Base-by-base conservation (phyloP, 2,329 filamentous ascomycete species). In the Fusarium humuli region DNA sequence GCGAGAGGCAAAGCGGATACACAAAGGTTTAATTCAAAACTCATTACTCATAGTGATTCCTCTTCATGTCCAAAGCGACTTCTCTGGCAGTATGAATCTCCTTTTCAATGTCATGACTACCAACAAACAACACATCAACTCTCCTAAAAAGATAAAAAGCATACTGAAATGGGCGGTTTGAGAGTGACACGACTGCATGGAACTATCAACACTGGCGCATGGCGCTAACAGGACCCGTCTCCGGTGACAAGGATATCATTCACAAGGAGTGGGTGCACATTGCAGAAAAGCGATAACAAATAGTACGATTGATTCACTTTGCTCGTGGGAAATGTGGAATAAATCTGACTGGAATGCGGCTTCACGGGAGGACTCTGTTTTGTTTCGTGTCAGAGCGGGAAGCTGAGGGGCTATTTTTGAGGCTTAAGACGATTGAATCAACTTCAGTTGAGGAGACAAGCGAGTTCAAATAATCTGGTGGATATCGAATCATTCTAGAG, bases 341-440 rank as follows among this genome's bases (percentile, higher is more conserved):
- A 41, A 52, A 9, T 14, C 9, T 6, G 49, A 27, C 56, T 49
- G 59, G 59, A 62, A 62, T 61, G 46, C 57, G 59, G 59, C 56
- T 61, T 40, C 49, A 14, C 50, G 45, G 40, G 37, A 32, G 22
- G 25, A 37, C 27, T 29, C 23, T 20, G 61, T 54, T 29, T 56
- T 53, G 49, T 70, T 47, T 70, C 40, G 57, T 70, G 53, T 63
- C 53, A 52, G 56, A 52, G 44, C 66, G 57, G 61, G 49, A 69
- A 70, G 9, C 27, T 44, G 27, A 40, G 27, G 32, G 29, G 20
- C 44, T 30, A 32, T 11, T 44, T 13, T 40, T 37, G 45, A 69
- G 62, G 57, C 67, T 70, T 45, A 27, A 5, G 22, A 5, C 27
- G 18, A 55, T 23, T 70, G 57, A 57, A 32, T 68, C 54, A 64